Evolutionary conservation across 2,329 filamentous ascomycete genomes (phyloP), one percentile per base, ranked within the genome.

Genomic region (Nothophaeocryptopus gaeumannii): DNA sequence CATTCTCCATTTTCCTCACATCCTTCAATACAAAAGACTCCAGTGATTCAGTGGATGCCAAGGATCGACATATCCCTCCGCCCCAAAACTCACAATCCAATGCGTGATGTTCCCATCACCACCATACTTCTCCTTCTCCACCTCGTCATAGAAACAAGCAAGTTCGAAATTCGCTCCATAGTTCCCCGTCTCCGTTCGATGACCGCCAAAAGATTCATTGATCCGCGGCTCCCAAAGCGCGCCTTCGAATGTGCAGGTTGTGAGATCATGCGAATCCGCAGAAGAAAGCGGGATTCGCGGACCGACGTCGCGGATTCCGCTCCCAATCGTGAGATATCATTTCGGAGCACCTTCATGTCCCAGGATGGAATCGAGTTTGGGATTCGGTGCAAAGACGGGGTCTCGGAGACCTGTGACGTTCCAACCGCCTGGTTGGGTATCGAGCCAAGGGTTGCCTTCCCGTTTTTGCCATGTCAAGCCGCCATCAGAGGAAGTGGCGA

Each of bases 391-490:
- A 15, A 64, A 60, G 45, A 62, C 64, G 4, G 63, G 64, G 49
- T 66, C 63, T 46, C 64, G 58, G 48, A 60, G 61, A 12, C 64
- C 63, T 9, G 70, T 72, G 12, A 72, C 62, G 51, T 73, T 72
- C 71, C 71, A 74, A 20, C 38, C 65, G 63, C 9, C 70, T 67
- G 9, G 67, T 66, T 5, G 61, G 39, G 20, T 58, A 1, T 64
- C 60, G 36, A 76, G 68, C 39, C 74, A 62, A 2, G 74, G 73
- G 42, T 74, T 74, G 38, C 67, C 67, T 14, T 62, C 64, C 41
- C 73, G 71, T 52, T 76, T 64, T 47, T 72, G 62, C 71, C 73
- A 76, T 12, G 71, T 74, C 44, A 64, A 41, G 16, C 74, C 74
- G 20, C 72, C 72, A 35, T 76, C 72, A 12, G 61, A 64, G 2